Base-by-base conservation (phyloP, 2,329 filamentous ascomycete genomes). In the Intubia oerlemansii region DNA sequence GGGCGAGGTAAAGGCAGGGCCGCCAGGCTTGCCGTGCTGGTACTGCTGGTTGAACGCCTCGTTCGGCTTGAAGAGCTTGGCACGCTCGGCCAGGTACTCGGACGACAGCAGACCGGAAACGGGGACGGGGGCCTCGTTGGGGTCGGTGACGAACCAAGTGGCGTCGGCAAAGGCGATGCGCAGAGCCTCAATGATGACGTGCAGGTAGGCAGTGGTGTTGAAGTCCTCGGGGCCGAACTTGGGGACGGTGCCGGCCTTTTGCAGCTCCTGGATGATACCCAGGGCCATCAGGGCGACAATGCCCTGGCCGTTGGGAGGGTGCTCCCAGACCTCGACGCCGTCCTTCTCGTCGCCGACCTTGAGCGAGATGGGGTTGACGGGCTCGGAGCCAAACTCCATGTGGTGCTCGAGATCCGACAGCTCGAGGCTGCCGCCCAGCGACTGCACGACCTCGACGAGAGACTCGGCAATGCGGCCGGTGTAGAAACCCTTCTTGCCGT, bases 221-320 rank as follows among this genome's bases (percentile, higher is more conserved):
- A 92, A 81, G 41, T 92, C 75, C 3, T 24, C 52, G 2, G 63
- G 50, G 0, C 48, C 51, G 49, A 88, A 92, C 1, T 57, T 62
- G 0, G 75, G 70, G 34, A 95, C 81, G 41, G 69, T 69, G 22
- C 74, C 75, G 11, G 62, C 56, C 34, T 69, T 66, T 49, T 92
- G 80, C 2, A 95, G 62, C 44, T 84, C 71, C 46, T 93, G 73
- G 27, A 98, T 57, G 38, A 95, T 91, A 2, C 88, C 88, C 1
- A 98, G 58, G 0, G 88, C 79, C 74, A 95, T 92, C 18, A 95
- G 56, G 0, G 88, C 88, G 3, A 95, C 79, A 38, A 95, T 84
- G 2, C 88, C 88, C 51, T 95, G 88, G 0, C 88, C 84, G 42
- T 95, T 95, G 7, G 88, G 88, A 20, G 85, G 84, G 45, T 95